Base-by-base conservation (phyloP, 2,329 filamentous ascomycete species). In the Fusarium anguioides region DNA sequence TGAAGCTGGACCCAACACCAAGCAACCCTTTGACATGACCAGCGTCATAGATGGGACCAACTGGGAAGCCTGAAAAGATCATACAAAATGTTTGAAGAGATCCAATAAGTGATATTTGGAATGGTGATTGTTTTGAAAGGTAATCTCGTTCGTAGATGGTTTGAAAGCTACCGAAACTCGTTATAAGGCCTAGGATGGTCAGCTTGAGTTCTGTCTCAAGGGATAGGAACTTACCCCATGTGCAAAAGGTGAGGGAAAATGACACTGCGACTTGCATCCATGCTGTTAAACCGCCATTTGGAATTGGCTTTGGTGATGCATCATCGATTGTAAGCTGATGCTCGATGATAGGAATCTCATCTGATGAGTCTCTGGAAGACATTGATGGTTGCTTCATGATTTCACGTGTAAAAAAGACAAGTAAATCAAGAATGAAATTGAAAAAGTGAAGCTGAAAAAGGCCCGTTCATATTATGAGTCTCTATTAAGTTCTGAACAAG, bases 131-230 rank as follows among this genome's bases (percentile, higher is more conserved):
- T 3, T 17, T 35, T 2, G 35, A 24, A 2, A 72, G 48, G 0
- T 56, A 18, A 9, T 47, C 49, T 6, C 42, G 49, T 5, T 74
- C 71, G n/a, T 73, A 73, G 4, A 73, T 73, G 2, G 71, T 58
- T 8, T 73, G 71, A n/a, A 71, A 73, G 15, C 58, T 70, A 0
- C 71, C 71, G 29, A 64, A 73, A 15, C 60, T 71, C 9, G 69
- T 64, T 21, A 73, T 69, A 0, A 73, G 44, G 3, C 70, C 70
- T 72, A 1, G 4, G 9, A 4, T 20, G 14, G 23, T 48, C 18
- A 40, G 29, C 14, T 31, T 31, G 6, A 5, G 14, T 2, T 12
- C 17, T 31, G 29, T 15, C 3, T 10, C 3, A 2, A n/a, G 10
- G 23, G 2, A 8, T 8, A 12, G 7, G 4, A 15, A 5, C 44